phyloP scores from a whole-genome alignment of 129 eudicot genomes.

The sunflower (Helianthus annuus) region HanXRQr2.0-SUNRISE NC_035446.2:92025963-92026462 shows the following conservation, averaged over 20 bases:
- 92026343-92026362: background rate
- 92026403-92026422: too few relatives aligned
- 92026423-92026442: too few relatives aligned
- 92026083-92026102: slow-evolving; percentile 11
- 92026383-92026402: background rate
- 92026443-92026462: too few relatives aligned
- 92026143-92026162: background rate
- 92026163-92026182: slow-evolving; percentile 4
- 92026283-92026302: background rate
- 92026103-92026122: slow-evolving; percentile 6
- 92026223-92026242: background rate
- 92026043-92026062: background rate
- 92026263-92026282: background rate
- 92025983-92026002: background rate
- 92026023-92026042: background rate
- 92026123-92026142: slow-evolving; percentile 10
- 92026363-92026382: background rate
- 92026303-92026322: background rate
- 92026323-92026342: background rate
- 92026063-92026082: slow-evolving; percentile 10
- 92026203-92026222: background rate
- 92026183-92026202: slow-evolving; percentile 9
- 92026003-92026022: slow-evolving; percentile 14
- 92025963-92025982: slow-evolving; percentile 11
- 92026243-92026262: background rate